These are phyloP conservation scores for Pseudogymnoascus sp. DNA, from an alignment of 2,329 filamentous ascomycete genomes.

Conservation along the genomic window DNA sequence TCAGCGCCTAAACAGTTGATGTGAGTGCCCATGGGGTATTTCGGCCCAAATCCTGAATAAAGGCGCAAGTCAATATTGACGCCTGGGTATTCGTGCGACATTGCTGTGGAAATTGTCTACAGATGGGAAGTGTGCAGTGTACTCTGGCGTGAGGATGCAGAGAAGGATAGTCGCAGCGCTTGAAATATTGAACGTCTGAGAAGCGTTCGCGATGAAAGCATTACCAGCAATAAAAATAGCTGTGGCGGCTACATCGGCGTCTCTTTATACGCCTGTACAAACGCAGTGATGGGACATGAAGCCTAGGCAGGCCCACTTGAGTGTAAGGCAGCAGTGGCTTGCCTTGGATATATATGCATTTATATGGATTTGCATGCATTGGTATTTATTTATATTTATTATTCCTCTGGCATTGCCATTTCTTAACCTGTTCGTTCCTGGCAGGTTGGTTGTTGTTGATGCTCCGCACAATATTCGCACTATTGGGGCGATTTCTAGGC, in stretches of 20 bases:
- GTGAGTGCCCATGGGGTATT: neutral
- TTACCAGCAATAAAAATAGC: neutral
- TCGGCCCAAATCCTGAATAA: too few species aligned
- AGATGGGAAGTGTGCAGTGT: neutral
- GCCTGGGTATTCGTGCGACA: conserved; percentile 7
- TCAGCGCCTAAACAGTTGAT: neutral
- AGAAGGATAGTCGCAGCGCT: neutral
- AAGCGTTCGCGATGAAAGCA: too few species aligned
- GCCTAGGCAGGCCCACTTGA: neutral
- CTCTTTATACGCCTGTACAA: conserved; percentile 8
- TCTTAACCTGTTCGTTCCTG: neutral
- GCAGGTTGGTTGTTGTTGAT: neutral
- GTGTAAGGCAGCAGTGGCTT: conserved; percentile 5
- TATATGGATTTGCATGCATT: neutral
- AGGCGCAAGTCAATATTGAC: neutral
- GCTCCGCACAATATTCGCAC: neutral
- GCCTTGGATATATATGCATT: neutral
- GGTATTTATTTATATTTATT: neutral
- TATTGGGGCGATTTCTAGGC: neutral
- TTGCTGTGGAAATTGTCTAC: neutral
- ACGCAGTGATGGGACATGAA: neutral
- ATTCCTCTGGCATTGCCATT: neutral
- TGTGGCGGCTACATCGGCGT: neutral
- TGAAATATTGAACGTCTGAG: too few species aligned
- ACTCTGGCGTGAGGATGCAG: neutral